Percentiles rank a stretch among this genome's conserved stretches.
phyloP scores from a whole-genome alignment of 805 yeast species.

The Wickerhamiella spandovensis region DNA sequence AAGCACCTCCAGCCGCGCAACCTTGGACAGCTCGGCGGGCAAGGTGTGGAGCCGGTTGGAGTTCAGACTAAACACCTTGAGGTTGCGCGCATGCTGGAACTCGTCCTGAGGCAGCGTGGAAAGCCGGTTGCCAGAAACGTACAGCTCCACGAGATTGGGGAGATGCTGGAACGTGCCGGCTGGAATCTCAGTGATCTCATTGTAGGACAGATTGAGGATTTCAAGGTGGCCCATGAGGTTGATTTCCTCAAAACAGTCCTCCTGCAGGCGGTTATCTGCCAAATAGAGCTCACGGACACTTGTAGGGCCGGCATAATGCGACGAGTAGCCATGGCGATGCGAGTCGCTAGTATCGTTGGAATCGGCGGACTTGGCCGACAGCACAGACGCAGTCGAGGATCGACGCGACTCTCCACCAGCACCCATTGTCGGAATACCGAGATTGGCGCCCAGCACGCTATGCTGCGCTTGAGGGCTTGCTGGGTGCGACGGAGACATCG shows the following conservation, averaged over 20 bases:
- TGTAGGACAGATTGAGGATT: slow-evolving; percentile 65
- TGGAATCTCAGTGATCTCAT: slow-evolving; percentile 73
- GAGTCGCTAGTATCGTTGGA: background rate
- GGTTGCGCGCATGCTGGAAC: slow-evolving; percentile 43
- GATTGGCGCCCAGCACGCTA: background rate
- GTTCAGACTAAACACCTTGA: slow-evolving; percentile 56
- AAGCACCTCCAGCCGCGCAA: slow-evolving; percentile 48
- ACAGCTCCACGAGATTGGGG: slow-evolving; percentile 46
- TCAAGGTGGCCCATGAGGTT: slow-evolving; percentile 45
- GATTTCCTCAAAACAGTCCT: slow-evolving; percentile 59
- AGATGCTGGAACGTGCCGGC: slow-evolving; percentile 51
- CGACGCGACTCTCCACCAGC: background rate
- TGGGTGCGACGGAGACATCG: background rate
- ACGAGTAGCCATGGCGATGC: background rate
- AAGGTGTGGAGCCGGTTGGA: slow-evolving; percentile 74
- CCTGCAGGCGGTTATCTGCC: slow-evolving; percentile 74
- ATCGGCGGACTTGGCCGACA: background rate
- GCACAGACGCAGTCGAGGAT: background rate
- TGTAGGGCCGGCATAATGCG: background rate
- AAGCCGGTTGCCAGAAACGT: slow-evolving; percentile 71
- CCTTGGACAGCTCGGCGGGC: slow-evolving; percentile 75
- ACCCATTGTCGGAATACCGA: background rate
- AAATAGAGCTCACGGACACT: slow-evolving; percentile 32
- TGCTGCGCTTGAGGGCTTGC: background rate
- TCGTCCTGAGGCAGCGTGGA: slow-evolving; percentile 77